Evolutionary conservation across 345 rosid species (phyloP).

Genomic region (Euphorbia pulcherrima): DNA sequence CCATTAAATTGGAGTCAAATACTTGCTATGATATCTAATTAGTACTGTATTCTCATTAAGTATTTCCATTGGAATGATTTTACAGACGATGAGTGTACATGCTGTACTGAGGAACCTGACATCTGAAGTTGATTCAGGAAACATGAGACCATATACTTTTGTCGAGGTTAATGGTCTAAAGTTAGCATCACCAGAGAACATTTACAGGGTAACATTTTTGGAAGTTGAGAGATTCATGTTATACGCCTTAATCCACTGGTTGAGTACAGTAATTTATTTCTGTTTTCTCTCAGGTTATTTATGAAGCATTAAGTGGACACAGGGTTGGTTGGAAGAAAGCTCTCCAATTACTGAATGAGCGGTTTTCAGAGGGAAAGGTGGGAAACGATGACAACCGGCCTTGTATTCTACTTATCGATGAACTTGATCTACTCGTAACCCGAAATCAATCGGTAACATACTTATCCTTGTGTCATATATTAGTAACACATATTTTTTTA

Average conservation of each 20-base stretch:
- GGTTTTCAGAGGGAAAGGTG: slow-evolving; percentile 67
- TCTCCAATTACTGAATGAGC: slow-evolving; percentile 63
- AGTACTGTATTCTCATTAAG: slow-evolving; percentile 15
- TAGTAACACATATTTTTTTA: background rate
- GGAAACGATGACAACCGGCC: slow-evolving; percentile 64
- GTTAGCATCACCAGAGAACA: slow-evolving; percentile 86
- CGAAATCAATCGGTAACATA: slow-evolving; percentile 81
- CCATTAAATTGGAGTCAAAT: slow-evolving; percentile 5
- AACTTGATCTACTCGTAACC: slow-evolving; percentile 92
- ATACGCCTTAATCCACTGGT: background rate
- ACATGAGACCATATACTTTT: slow-evolving; percentile 65
- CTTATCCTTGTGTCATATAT: background rate
- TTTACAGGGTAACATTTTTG: slow-evolving; percentile 49
- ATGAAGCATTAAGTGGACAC: slow-evolving; percentile 88
- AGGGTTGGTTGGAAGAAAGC: slow-evolving; percentile 94
- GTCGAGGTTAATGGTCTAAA: slow-evolving; percentile 95
- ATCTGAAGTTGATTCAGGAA: slow-evolving; percentile 83
- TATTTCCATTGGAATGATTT: slow-evolving; percentile 15
- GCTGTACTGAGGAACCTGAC: slow-evolving; percentile 74
- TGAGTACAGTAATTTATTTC: slow-evolving; percentile 3
- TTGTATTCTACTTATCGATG: slow-evolving; percentile 91
- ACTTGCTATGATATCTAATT: background rate
- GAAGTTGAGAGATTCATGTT: background rate
- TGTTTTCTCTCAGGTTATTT: slow-evolving; percentile 58
- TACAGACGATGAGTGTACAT: slow-evolving; percentile 81